Conservation (phyloP, 2,329 filamentous ascomycete genomes). For the Coniella vitis region DNA sequence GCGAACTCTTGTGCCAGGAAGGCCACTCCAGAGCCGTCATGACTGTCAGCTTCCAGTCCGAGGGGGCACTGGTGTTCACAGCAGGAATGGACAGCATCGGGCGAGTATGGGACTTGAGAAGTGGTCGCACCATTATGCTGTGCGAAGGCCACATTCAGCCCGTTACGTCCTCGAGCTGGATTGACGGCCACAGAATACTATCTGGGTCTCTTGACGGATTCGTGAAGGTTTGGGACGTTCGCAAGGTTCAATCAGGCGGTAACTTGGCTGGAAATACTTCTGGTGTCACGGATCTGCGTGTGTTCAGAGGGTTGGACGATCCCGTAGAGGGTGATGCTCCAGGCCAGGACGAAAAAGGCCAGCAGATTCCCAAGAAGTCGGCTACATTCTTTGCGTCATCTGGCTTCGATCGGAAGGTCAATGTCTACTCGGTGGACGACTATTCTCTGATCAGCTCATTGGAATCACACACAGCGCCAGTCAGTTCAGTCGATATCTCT, state of each 20-base stretch:
- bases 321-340: constrained; percentile 56
- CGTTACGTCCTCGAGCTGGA: constrained; percentile 90
- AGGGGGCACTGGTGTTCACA: constrained; percentile 84
- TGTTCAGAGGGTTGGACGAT: constrained; percentile 85
- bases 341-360: constrained; percentile 58
- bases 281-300: constrained; percentile 85
- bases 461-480: constrained; percentile 85
- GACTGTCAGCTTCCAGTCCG: constrained; percentile 79
- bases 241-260: constrained; percentile 76
- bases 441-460: constrained; percentile 86
- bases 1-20: constrained; percentile 82
- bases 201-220: constrained; percentile 90
- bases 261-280: constrained; percentile 87
- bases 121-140: constrained; percentile 91
- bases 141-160: constrained; percentile 89
- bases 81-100: constrained; percentile 94
- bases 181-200: constrained; percentile 87
- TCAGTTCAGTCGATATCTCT: constrained; percentile 84
- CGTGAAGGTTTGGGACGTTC: constrained; percentile 96
- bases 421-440: constrained; percentile 93
- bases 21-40: constrained; percentile 94
- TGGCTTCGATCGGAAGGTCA: constrained; percentile 92
- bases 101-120: constrained; percentile 89
- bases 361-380: constrained; percentile 68
- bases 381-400: constrained; percentile 87